Conservation (phyloP, 306 rosid species). For the Ammopiptanthus mongolicus region DNA sequence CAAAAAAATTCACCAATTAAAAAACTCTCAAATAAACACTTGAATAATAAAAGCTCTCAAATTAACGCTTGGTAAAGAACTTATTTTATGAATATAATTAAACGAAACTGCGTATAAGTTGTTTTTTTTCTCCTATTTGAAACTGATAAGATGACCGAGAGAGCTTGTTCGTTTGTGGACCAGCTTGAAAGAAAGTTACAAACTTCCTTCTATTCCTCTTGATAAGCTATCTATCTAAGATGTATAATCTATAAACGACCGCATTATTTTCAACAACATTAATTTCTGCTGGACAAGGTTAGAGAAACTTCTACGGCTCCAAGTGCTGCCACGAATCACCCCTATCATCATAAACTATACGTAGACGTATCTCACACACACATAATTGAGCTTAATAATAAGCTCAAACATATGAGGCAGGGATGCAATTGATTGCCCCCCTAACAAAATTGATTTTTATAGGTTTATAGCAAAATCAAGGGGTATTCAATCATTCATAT, state of each 20-base stretch:
- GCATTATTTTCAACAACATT: not conserved
- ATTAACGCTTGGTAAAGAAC: not conserved
- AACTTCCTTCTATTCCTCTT: not conserved
- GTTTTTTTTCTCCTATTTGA: slow-evolving; percentile 20
- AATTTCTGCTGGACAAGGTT: not conserved
- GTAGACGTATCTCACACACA: slow-evolving; percentile 19
- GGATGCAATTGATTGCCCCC: not conserved
- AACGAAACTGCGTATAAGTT: slow-evolving; percentile 24
- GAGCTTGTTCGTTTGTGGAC: slow-evolving; percentile 10
- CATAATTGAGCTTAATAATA: not conserved
- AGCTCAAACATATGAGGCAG: not conserved
- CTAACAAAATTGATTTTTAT: not conserved
- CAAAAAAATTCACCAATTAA: too few relatives aligned
- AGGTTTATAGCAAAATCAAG: not conserved
- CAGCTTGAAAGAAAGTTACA: not conserved
- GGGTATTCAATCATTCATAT: too few relatives aligned
- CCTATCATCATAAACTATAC: slow-evolving; percentile 13
- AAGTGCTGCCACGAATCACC: not conserved
- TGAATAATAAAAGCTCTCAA: not conserved
- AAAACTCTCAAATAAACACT: not conserved
- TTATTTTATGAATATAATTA: slow-evolving; percentile 11
- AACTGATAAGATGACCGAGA: slow-evolving; percentile 11
- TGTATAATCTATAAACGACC: not conserved
- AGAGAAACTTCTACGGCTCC: slow-evolving; percentile 25
- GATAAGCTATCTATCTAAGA: slow-evolving; percentile 30